These are phyloP conservation scores for Blepharisma stoltei DNA, from an alignment of 73 alveolate genomes.

Conservation along the genomic window DNA sequence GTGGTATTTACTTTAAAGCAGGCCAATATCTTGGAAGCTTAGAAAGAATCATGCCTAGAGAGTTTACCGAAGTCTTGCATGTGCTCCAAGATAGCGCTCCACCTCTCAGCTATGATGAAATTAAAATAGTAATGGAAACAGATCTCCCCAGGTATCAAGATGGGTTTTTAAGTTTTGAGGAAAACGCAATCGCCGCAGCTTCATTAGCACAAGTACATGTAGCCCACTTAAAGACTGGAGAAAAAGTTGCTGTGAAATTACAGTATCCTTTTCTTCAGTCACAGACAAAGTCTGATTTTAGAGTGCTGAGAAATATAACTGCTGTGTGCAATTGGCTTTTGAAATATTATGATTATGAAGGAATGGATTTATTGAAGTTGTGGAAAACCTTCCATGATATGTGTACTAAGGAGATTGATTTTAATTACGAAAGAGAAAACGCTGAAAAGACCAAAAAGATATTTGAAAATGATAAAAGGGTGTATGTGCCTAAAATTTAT, in stretches of 20 bases:
- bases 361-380: slow-evolving; percentile 33
- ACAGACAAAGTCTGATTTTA: slow-evolving; percentile 38
- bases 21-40: slow-evolving; percentile 64
- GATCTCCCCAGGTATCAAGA: slow-evolving; percentile 29
- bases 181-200: slow-evolving; percentile 44
- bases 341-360: slow-evolving; percentile 21
- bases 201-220: slow-evolving; percentile 47
- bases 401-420: slow-evolving; percentile 40
- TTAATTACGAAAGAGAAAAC: slow-evolving; percentile 31
- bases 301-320: slow-evolving; percentile 20
- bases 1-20: slow-evolving; percentile 65
- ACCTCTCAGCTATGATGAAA: slow-evolving; percentile 43
- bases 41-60: slow-evolving; percentile 59
- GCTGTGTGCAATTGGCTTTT: slow-evolving; percentile 2
- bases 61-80: slow-evolving; percentile 49
- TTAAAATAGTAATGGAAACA: slow-evolving; percentile 44
- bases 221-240: slow-evolving; percentile 42
- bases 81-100: slow-evolving; percentile 60
- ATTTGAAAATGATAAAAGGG: slow-evolving; percentile 31
- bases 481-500: slow-evolving; percentile 36
- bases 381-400: slow-evolving; percentile 29
- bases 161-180: slow-evolving; percentile 31
- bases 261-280: slow-evolving; percentile 33
- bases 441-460: slow-evolving; percentile 27
- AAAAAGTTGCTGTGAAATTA: slow-evolving; percentile 47